Evolutionary conservation across 768 basidiomycete species (phyloP), one percentile per base, ranked within the genome.

Genomic region (Boletus subcaerulescens): DNA sequence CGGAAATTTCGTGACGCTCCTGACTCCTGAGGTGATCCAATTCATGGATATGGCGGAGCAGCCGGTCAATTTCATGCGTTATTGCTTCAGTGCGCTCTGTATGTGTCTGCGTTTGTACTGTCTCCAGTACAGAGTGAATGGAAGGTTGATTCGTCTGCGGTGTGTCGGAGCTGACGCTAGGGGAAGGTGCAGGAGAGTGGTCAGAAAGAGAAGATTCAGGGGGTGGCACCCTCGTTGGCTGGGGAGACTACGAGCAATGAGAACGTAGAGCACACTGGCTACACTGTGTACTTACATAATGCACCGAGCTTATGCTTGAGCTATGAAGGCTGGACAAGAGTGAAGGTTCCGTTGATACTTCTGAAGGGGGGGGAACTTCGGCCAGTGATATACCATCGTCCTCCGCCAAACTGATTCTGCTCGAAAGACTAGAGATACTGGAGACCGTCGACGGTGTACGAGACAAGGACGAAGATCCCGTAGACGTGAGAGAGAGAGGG

Each of bases 1-100:
- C 83, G 1, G 79, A 77, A 9, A 94, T 65, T 15, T 85, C 85
- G 26, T 80, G 76, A 31, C 77, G 80, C 59, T 94, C 89, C 3
- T 80, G 75, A 0, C 82, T 85, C 50, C 88, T 74, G 17, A 76
- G 73, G 32, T 79, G 74, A 60, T 92, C 84, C 13, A 92, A 63
- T 49, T 89, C 85, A 48, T 89, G 83, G 11, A 86, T 68, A 50
- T 77, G 75, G 38, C 81, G 74, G 46, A 85, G 67, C 17, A 85
- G 59, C 9, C 75, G 67, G 68, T 83, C 70, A 46, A 76, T 83
- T 74, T 68, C 82, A 60, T 81, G 76, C 4, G 82, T 81, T 36
- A 76, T 70, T 5, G 77, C 73, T 31, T 80, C 72, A 7, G 73
- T 61, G 20, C 45, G 61, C 42, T 80, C 71, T n/a, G 73, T 68